A percentile compares a stretch with the other conserved stretches of the same genome.
These are phyloP conservation scores for Populus tremula DNA, from an alignment of 345 rosid genomes.

Conservation along the genomic window DNA sequence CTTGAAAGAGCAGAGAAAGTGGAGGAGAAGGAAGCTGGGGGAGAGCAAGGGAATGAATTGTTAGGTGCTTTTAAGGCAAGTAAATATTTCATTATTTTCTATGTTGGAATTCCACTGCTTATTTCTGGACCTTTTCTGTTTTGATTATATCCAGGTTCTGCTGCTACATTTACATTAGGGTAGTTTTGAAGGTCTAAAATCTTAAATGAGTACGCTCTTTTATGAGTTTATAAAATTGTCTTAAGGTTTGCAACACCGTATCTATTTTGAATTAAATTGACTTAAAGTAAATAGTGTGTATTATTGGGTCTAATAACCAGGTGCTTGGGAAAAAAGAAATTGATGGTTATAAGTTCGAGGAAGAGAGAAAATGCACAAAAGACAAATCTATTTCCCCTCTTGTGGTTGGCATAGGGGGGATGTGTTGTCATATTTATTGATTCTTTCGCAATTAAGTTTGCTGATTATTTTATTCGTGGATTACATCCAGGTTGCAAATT, in stretches of 20 bases:
- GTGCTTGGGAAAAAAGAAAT: background rate
- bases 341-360: background rate
- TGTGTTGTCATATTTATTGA: background rate
- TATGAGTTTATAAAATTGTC: too few species aligned
- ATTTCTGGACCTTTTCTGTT: background rate
- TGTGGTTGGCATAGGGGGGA: background rate
- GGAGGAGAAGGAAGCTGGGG: slow-evolving; percentile 67
- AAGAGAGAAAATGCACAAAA: background rate
- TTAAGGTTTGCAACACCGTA: too few species aligned
- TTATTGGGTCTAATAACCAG: background rate
- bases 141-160: background rate
- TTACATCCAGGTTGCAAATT: slow-evolving; percentile 76
- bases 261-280: background rate
- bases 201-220: too few species aligned
- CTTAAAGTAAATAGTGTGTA: background rate
- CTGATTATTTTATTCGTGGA: slow-evolving; percentile 14
- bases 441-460: background rate
- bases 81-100: background rate
- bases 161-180: background rate
- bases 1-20: slow-evolving; percentile 98
- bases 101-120: background rate
- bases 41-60: slow-evolving; percentile 68
- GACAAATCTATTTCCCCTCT: background rate
- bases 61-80: slow-evolving; percentile 97
- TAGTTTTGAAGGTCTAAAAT: background rate